Conservation (phyloP, 2,329 filamentous ascomycete species). For the Diaporthe nobilis region DNA sequence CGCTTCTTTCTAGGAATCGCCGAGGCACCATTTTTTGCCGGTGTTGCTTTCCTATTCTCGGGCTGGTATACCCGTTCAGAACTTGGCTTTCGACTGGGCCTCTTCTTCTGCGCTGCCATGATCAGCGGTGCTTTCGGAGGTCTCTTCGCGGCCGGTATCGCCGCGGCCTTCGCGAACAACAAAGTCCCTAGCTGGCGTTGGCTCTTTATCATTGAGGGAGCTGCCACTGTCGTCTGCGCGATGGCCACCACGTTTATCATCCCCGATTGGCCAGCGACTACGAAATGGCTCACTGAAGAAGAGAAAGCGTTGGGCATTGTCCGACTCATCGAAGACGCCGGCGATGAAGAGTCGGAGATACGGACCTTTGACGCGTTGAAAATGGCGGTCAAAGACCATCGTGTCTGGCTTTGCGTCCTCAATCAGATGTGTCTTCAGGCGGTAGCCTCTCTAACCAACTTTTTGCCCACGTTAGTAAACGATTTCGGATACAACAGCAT, state of each 20-base stretch:
- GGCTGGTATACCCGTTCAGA: constrained; percentile 5
- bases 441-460: background rate
- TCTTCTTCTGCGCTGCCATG: constrained; percentile 10
- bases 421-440: constrained; percentile 10
- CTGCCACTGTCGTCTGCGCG: constrained; percentile 38
- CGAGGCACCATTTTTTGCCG: background rate
- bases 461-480: background rate
- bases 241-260: background rate
- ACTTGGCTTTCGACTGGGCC: background rate
- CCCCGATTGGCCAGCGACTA: background rate
- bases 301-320: background rate
- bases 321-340: background rate
- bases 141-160: background rate
- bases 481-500: background rate
- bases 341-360: background rate
- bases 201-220: constrained; percentile 58
- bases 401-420: constrained; percentile 11
- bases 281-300: background rate
- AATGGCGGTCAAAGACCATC: constrained; percentile 2
- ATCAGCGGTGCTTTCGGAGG: background rate
- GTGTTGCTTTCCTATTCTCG: background rate
- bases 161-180: background rate
- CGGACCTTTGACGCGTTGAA: background rate
- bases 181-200: constrained; percentile 51
- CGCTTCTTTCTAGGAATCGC: background rate